Conservation (phyloP, 352 stramenopile genomes). For the Globisporangium carolinianum region DNA sequence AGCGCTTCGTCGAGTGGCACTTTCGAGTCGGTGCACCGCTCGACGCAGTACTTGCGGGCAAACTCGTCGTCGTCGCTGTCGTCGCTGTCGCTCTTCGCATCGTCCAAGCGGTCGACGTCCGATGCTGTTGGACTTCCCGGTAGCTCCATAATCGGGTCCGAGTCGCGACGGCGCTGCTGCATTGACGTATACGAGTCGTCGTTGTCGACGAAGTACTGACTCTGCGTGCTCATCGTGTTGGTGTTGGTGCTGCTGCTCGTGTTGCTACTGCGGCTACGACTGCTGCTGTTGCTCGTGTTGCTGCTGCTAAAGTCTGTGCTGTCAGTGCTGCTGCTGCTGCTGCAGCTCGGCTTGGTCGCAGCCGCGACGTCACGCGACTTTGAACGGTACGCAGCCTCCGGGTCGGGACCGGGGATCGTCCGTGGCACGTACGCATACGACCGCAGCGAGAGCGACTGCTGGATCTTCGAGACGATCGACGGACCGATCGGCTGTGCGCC, state of each 20-base stretch:
- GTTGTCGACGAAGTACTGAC: constrained; percentile 13
- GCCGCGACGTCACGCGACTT: background rate
- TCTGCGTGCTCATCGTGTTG: constrained; percentile 11
- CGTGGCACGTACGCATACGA: constrained; percentile 52
- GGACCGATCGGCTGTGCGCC: constrained; percentile 67
- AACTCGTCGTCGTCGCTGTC: constrained; percentile 37
- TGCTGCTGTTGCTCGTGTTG: background rate
- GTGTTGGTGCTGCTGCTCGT: constrained; percentile 1
- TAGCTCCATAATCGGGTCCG: constrained; percentile 30
- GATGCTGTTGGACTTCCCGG: constrained; percentile 32
- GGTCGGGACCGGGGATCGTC: constrained; percentile 16
- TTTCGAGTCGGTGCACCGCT: constrained; percentile 59
- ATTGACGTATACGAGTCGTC: constrained; percentile 60
- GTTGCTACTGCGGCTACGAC: constrained; percentile 5
- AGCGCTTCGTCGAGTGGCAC: constrained; percentile 66
- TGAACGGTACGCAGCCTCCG: background rate
- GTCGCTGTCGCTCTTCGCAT: constrained; percentile 1
- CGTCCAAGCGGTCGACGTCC: constrained; percentile 19
- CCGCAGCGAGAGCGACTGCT: constrained; percentile 60
- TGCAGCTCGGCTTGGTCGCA: background rate
- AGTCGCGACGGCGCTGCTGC: constrained; percentile 33
- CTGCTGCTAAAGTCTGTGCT: background rate
- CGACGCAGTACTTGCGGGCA: constrained; percentile 42
- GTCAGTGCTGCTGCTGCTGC: background rate
- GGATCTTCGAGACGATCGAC: constrained; percentile 65